Evolutionary conservation across 495 filamentous ascomycete genomes (phyloP).

Genomic region (Penicillium argentinense): DNA sequence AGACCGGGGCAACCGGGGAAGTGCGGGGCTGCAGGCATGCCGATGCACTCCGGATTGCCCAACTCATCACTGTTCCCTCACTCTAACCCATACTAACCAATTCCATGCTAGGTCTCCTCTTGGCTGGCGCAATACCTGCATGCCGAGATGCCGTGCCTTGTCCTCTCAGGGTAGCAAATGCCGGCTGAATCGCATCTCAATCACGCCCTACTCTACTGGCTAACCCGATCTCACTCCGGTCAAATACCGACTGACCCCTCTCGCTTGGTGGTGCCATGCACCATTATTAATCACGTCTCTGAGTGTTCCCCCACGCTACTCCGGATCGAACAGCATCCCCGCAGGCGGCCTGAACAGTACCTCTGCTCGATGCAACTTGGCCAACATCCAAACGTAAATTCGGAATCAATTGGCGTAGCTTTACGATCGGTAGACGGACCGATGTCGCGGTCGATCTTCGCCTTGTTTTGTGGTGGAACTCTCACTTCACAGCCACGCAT

Average conservation of each 20-base stretch:
- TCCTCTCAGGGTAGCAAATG: not conserved
- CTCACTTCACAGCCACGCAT: no score
- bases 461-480: no score
- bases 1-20: constrained; percentile 9
- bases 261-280: not conserved
- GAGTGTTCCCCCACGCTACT: not conserved
- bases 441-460: no score
- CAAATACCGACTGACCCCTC: not conserved
- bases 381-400: no score
- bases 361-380: not conserved
- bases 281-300: not conserved
- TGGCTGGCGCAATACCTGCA: not conserved
- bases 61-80: no score
- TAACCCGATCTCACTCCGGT: not conserved
- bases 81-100: no score
- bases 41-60: constrained; percentile 7
- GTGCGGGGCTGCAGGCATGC: constrained; percentile 20
- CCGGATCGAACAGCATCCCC: not conserved
- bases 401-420: no score
- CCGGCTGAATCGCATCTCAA: not conserved
- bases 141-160: not conserved
- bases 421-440: no score
- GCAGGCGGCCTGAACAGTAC: not conserved
- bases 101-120: not conserved
- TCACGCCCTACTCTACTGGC: not conserved